phyloP scores from a whole-genome alignment of 768 basidiomycete species.

The Agrocybe pediades region DNA sequence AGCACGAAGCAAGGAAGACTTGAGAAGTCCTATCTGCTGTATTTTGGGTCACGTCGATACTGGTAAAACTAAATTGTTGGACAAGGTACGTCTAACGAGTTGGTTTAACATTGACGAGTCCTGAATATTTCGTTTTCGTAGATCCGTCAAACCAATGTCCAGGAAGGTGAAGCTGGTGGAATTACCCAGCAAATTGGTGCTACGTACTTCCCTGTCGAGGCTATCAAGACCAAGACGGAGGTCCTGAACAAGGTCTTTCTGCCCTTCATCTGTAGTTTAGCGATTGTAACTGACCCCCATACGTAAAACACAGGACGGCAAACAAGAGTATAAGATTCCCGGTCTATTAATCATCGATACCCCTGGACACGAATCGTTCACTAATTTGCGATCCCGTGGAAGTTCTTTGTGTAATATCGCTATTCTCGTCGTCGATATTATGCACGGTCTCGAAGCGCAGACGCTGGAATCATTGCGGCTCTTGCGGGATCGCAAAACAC shows the following conservation, averaged over 20 bases:
- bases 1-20: slow-evolving; percentile 82
- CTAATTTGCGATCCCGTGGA: slow-evolving; percentile 92
- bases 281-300: not conserved
- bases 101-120: not conserved
- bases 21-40: slow-evolving; percentile 97
- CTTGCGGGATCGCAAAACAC: slow-evolving; percentile 90
- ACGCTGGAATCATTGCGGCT: slow-evolving; percentile 94
- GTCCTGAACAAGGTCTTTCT: slow-evolving; percentile 83
- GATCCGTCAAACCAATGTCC: slow-evolving; percentile 99
- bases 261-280: slow-evolving; percentile 6
- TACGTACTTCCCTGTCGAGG: slow-evolving; percentile 96
- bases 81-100: slow-evolving; percentile 65
- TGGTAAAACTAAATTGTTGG: slow-evolving; percentile 96
- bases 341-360: slow-evolving; percentile 97
- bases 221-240: slow-evolving; percentile 89
- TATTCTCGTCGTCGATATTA: slow-evolving; percentile 98
- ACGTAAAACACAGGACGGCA: slow-evolving; percentile 56
- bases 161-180: slow-evolving; percentile 99
- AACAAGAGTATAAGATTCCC: slow-evolving; percentile 94
- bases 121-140: slow-evolving; percentile 28
- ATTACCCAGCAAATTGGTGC: slow-evolving; percentile 99
- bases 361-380: slow-evolving; percentile 99
- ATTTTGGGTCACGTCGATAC: slow-evolving; percentile 99
- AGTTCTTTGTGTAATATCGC: slow-evolving; percentile 98
- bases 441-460: slow-evolving; percentile 99